Evolutionary conservation across 495 filamentous ascomycete genomes (phyloP).

Genomic region (Neurospora sp.): DNA sequence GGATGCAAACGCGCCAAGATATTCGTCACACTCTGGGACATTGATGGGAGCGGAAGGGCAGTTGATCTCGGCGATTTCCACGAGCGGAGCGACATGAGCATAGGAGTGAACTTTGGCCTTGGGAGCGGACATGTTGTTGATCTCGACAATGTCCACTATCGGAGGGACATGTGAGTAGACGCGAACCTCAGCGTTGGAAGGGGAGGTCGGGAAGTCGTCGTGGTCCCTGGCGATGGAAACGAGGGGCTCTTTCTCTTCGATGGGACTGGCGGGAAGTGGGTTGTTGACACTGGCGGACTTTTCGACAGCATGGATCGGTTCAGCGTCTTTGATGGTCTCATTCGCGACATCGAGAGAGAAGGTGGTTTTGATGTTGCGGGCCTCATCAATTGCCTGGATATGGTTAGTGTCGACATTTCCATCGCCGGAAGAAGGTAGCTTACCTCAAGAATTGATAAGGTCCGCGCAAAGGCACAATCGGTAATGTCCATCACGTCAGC

Average conservation of each 20-base stretch:
- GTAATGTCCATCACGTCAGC: neutral
- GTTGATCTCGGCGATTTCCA: neutral
- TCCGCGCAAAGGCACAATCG: neutral
- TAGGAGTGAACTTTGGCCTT: neutral
- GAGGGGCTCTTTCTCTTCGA: neutral
- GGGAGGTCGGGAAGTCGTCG: neutral
- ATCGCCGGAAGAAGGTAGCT: neutral
- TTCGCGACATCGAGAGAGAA: neutral
- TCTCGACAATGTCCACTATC: neutral
- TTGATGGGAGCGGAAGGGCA: too few species aligned
- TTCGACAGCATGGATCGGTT: neutral
- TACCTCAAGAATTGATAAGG: neutral
- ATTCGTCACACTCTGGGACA: too few species aligned
- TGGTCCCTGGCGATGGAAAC: neutral
- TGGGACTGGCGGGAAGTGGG: neutral
- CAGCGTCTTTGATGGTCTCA: neutral
- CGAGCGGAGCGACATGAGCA: neutral
- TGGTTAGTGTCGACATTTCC: neutral
- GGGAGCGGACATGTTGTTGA: neutral
- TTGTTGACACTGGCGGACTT: neutral
- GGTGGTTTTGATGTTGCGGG: too few species aligned
- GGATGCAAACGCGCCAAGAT: neutral
- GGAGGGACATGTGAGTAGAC: neutral
- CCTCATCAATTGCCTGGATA: neutral
- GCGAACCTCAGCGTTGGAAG: neutral